These are phyloP conservation scores for Backusella liffmaniae DNA, from an alignment of 192 early-diverging fungal species.

Conservation along the genomic window DNA sequence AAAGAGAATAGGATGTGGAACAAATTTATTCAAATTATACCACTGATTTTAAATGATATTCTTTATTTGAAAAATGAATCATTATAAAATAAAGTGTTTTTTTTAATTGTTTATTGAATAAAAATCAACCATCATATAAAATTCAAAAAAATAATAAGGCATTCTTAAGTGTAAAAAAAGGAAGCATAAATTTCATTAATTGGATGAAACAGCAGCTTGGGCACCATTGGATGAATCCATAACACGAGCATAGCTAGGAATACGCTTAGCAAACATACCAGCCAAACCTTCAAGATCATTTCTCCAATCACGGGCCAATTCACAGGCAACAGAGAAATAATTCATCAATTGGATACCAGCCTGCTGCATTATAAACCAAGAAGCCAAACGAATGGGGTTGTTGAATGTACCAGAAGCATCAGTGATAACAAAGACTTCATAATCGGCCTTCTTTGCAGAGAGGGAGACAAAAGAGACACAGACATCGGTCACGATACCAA, in stretches of 20 bases:
- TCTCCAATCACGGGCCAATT: too few species aligned
- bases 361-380: not conserved
- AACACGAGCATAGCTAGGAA: not conserved
- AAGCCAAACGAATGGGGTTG: not conserved
- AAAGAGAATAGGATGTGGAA: too few species aligned
- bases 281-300: too few species aligned
- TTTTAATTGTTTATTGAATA: too few species aligned
- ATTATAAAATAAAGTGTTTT: too few species aligned
- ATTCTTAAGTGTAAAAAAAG: not conserved
- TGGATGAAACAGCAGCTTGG: not conserved
- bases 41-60: too few species aligned
- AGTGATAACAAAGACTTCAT: slow-evolving; percentile 30
- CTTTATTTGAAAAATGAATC: too few species aligned
- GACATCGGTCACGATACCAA: slow-evolving; percentile 37
- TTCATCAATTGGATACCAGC: not conserved
- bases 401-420: slow-evolving; percentile 17
- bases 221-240: not conserved
- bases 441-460: slow-evolving; percentile 34
- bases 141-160: not conserved
- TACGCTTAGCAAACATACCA: too few species aligned
- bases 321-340: not conserved
- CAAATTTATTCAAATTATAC: too few species aligned
- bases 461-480: slow-evolving; percentile 28
- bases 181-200: not conserved
- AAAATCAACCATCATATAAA: not conserved